phyloP scores from a whole-genome alignment of 2,329 filamentous ascomycete species.

The Neonectria neomacrospora region DNA sequence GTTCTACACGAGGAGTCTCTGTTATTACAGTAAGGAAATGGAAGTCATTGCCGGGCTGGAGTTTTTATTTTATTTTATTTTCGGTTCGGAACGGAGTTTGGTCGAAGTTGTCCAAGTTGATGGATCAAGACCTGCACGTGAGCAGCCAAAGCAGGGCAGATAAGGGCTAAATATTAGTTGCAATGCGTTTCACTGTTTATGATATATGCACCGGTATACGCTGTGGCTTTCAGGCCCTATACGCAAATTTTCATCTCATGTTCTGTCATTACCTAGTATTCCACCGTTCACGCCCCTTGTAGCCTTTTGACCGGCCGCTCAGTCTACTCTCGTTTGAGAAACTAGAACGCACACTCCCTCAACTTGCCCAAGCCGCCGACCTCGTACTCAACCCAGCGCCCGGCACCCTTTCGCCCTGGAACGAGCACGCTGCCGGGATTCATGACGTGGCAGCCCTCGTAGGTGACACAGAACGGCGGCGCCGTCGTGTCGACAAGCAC shows the following conservation, averaged over 20 bases:
- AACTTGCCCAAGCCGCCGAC: conserved; percentile 70
- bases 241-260: conserved; percentile 4
- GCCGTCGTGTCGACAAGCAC: conserved; percentile 85
- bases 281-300: conserved; percentile 18
- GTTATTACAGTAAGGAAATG: conserved; percentile 59
- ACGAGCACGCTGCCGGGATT: conserved; percentile 86
- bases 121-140: neutral
- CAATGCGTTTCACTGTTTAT: neutral
- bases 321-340: neutral
- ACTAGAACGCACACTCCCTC: conserved; percentile 70
- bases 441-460: conserved; percentile 95
- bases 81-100: neutral
- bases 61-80: conserved; percentile 18
- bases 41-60: neutral
- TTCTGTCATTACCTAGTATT: conserved; percentile 16
- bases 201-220: neutral
- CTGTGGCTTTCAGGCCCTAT: neutral
- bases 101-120: neutral
- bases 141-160: neutral
- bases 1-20: conserved; percentile 70
- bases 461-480: conserved; percentile 86
- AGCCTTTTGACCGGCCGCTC: conserved; percentile 9
- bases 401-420: conserved; percentile 73
- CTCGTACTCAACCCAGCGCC: conserved; percentile 90
- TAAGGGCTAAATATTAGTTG: neutral